Conservation (phyloP, 371 early-diverging fungal species). For the Amoeboradix gromovi region DNA sequence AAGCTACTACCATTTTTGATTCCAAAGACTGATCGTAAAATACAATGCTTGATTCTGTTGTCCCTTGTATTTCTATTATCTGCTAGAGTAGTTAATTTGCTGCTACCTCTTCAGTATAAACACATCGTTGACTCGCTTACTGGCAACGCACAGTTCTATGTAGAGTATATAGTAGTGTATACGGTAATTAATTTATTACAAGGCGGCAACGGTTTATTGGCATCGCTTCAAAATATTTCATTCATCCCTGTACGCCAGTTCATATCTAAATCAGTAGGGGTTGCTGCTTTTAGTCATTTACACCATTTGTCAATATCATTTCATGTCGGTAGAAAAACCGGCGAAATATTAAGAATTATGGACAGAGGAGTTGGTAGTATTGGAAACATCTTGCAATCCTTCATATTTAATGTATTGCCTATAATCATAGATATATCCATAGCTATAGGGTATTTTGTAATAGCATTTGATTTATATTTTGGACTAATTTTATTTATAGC, state of each 20-base stretch:
- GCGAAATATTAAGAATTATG: slow-evolving; percentile 47
- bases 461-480: slow-evolving; percentile 38
- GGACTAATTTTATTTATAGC: slow-evolving; percentile 53
- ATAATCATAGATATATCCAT: slow-evolving; percentile 50
- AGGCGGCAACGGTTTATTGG: slow-evolving; percentile 35
- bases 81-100: slow-evolving; percentile 45
- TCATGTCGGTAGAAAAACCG: slow-evolving; percentile 81
- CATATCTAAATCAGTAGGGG: slow-evolving; percentile 53
- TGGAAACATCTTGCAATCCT: slow-evolving; percentile 38
- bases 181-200: slow-evolving; percentile 10
- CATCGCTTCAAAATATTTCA: slow-evolving; percentile 37
- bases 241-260: slow-evolving; percentile 75
- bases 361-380: slow-evolving; percentile 60
- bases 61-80: slow-evolving; percentile 31
- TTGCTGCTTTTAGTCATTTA: slow-evolving; percentile 56
- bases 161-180: slow-evolving; percentile 4
- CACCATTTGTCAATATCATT: slow-evolving; percentile 41
- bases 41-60: slow-evolving; percentile 34
- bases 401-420: slow-evolving; percentile 68
- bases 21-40: slow-evolving; percentile 30
- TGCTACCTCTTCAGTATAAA: slow-evolving; percentile 48
- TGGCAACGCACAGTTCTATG: slow-evolving; percentile 9
- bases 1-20: slow-evolving; percentile 50
- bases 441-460: slow-evolving; percentile 37
- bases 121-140: slow-evolving; percentile 32